Evolutionary conservation across 192 early-diverging fungal genomes (phyloP), one percentile per base, ranked within the genome.

Genomic region (Spinellus fusiger): DNA sequence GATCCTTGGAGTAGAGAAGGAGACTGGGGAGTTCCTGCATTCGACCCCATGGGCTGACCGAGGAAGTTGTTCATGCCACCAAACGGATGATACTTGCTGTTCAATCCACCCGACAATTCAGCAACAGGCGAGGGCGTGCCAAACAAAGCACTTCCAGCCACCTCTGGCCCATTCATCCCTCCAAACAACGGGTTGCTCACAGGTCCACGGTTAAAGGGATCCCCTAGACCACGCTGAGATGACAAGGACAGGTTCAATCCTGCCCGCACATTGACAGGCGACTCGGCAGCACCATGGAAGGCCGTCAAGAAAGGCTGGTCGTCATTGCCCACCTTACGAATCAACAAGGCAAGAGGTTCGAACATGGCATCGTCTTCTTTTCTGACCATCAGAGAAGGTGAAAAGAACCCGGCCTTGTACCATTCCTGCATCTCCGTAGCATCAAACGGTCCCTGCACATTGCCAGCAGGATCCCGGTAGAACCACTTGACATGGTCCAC

Each of bases 341-440:
- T 54, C 35, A 98, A 0, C 85, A 86, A 28, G 66, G 74, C 80
- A 3, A 98, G 72, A 0, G 90, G 89, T 63, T 94, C 91, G 72
- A 93, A 96, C 3, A 68, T 69, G 2, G 80, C 28, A 28, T 93
- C 89, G 40, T 89, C 89, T 27, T 89, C 88, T 38, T 85, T 79
- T 72, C 88, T 86, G 31, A 98, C 86, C 25, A 92, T 84, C 31
- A 98, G 78, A 40, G 86, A 84, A 20, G 78, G 74, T 0, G 79
- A 76, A 64, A 98, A 96, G 69, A 92, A 98, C 25, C 89, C 90
- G 22, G 80, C 86, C 22, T 80, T 80, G 74, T 83, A 93, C 96
- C 96, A 98, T 37, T 92, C 93, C 47, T 98, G 92, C 96, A 98
- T 98, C 50, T 94, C 88, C 12, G 86, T 71, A 16, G 88, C 81